Percentiles rank a stretch among this genome's conserved stretches.
These are phyloP conservation scores for Cercospora sp. DNA, from an alignment of 2,329 filamentous ascomycete species.

Conservation along the genomic window DNA sequence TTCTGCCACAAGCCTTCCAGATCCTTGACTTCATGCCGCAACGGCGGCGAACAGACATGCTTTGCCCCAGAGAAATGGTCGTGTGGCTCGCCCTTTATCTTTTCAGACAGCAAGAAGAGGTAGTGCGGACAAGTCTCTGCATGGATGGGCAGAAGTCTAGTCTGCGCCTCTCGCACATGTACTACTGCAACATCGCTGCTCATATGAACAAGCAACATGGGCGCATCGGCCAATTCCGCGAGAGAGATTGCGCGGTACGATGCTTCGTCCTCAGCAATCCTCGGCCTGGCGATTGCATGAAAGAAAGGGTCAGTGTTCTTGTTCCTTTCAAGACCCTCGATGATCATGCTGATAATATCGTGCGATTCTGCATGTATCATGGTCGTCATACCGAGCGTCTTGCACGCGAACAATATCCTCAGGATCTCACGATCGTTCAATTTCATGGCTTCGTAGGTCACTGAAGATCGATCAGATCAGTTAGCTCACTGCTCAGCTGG, in stretches of 20 bases:
- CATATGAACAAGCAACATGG: conserved; percentile 57
- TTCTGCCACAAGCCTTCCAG: conserved; percentile 40
- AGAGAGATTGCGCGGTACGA: conserved; percentile 54
- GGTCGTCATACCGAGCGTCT: conserved; percentile 49
- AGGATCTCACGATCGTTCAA: conserved; percentile 54
- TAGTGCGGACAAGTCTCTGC: conserved; percentile 44
- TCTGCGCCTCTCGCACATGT: conserved; percentile 41
- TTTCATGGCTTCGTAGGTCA: conserved; percentile 55
- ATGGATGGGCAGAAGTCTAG: conserved; percentile 39
- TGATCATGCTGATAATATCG: conserved; percentile 50
- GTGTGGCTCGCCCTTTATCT: conserved; percentile 35
- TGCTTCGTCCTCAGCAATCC: conserved; percentile 52
- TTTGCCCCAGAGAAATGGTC: conserved; percentile 41
- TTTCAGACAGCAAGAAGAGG: conserved; percentile 38
- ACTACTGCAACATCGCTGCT: conserved; percentile 42
- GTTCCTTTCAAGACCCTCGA: conserved; percentile 44
- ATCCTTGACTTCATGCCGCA: conserved; percentile 37
- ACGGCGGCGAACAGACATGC: conserved; percentile 40
- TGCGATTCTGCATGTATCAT: conserved; percentile 54
- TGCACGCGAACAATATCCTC: conserved; percentile 51
- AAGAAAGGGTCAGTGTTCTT: conserved; percentile 47
- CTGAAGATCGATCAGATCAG: background rate
- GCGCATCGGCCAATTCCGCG: conserved; percentile 52
- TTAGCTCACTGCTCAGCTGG: background rate
- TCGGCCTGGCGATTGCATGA: conserved; percentile 50